Base-by-base conservation (phyloP, 805 yeast species). In the Lipomyces sp. region DNA sequence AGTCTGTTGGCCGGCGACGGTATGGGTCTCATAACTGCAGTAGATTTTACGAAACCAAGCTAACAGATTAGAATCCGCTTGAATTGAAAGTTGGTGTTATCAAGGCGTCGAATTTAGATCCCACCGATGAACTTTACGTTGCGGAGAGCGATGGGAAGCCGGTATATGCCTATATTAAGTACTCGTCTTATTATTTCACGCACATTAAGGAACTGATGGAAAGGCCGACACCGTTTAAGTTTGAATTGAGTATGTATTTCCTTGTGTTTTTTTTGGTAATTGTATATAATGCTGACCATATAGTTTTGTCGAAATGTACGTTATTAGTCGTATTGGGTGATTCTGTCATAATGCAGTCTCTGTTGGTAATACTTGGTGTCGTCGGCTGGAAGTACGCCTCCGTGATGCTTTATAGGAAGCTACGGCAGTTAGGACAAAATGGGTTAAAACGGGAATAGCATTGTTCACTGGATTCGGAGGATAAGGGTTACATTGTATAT, bases 1-100 rank as follows among this genome's bases (percentile, higher is more conserved):
- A 10, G 71, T 68, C n/a, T 68, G 71, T 64, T 68, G 71, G 71
- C 70, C 71, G 15, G 71, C 71, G 13, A 63, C 59, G 29, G 71
- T 68, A 45, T 8, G 69, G 24, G 24, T 24, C 1, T 24, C 24
- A 24, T 24, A 24, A 24, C 24, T 24, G 24, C 24, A 24, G 24
- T 24, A 24, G 24, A 24, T 24, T 24, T 24, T n/a, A 33, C 54
- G 3, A 53, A 4, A 11, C n/a, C 30, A n/a, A 18, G 50, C 24
- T 15, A 13, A 10, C 59, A 6, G 13, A 11, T 33, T 53, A 68
- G 71, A 59, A 53, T 32, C 71, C 71, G n/a, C 53, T 68, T 24
- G 71, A 68, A 30, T 35, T 68, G 13, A 55, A 66, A 51, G 69
- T 68, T 37, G 71, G 69, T 8, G 69, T 68, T 6, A 37, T 61